Conservation (phyloP, 208 protist species). For the Perkinsela sp. region DNA sequence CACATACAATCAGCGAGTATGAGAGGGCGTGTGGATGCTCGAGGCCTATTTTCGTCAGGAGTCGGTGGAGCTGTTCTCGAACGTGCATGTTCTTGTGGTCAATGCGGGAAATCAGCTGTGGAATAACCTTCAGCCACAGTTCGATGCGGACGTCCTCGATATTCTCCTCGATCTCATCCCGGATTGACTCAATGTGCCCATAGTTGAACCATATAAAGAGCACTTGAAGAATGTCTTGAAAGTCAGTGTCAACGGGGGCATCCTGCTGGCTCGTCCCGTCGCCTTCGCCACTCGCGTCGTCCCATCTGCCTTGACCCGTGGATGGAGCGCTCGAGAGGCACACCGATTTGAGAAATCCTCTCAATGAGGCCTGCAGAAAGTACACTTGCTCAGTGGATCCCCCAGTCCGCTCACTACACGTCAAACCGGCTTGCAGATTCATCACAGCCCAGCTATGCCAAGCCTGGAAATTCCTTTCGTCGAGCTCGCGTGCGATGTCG, state of each 20-base stretch:
- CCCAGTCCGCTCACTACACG: slow-evolving; percentile 25
- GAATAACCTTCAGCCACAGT: slow-evolving; percentile 96
- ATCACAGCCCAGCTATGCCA: slow-evolving; percentile 59
- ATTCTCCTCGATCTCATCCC: slow-evolving; percentile 52
- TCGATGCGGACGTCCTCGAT: slow-evolving; percentile 70
- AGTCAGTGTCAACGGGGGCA: slow-evolving; percentile 24
- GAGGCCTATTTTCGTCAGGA: slow-evolving; percentile 75
- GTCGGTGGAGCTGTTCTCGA: slow-evolving; percentile 58
- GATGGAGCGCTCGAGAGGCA: slow-evolving; percentile 24
- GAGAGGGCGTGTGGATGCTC: slow-evolving; percentile 93
- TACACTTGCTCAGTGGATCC: slow-evolving; percentile 26
- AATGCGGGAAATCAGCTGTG: slow-evolving; percentile 93
- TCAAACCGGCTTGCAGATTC: slow-evolving; percentile 40
- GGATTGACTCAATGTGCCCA: slow-evolving; percentile 23
- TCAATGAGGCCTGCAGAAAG: slow-evolving; percentile 35
- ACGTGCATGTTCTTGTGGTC: slow-evolving; percentile 61
- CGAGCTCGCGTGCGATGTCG: slow-evolving; percentile 2
- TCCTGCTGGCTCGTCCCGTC: slow-evolving; percentile 40
- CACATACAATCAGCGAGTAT: slow-evolving; percentile 93
- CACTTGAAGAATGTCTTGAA: slow-evolving; percentile 92
- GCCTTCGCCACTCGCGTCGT: slow-evolving; percentile 29
- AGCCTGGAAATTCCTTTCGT: slow-evolving; percentile 41
- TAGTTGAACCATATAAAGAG: slow-evolving; percentile 93
- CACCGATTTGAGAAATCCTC: slow-evolving; percentile 50
- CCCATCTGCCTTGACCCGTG: slow-evolving; percentile 16